These are phyloP conservation scores for Neolentinus lepideus DNA, from an alignment of 1,284 basidiomycete genomes.

Conservation along the genomic window DNA sequence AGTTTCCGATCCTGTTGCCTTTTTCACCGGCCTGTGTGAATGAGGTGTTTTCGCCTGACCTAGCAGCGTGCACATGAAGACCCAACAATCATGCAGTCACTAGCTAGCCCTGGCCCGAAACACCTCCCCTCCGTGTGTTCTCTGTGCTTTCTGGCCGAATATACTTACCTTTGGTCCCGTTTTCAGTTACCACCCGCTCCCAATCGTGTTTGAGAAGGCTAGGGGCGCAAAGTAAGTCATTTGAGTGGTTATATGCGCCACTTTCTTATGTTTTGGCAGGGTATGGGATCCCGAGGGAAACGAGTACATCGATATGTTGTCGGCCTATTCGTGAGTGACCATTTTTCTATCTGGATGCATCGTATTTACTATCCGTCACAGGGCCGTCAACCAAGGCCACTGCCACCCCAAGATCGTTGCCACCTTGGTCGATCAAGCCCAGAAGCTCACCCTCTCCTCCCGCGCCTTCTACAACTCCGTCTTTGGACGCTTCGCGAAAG, in stretches of 20 bases:
- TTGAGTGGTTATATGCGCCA: conserved; percentile 7
- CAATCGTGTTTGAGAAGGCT: conserved; percentile 89
- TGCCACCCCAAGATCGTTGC: conserved; percentile 90
- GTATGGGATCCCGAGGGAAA: conserved; percentile 96
- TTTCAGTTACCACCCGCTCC: conserved; percentile 91
- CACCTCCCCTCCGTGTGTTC: conserved; percentile 3
- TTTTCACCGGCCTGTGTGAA: conserved; percentile 9
- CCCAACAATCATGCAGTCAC: not conserved
- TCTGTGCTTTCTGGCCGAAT: conserved; percentile 15
- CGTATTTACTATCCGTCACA: not conserved
- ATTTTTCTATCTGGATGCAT: conserved; percentile 7
- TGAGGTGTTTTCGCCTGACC: conserved; percentile 6
- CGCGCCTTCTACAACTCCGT: conserved; percentile 95
- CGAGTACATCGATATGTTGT: conserved; percentile 94
- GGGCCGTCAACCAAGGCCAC: conserved; percentile 58
- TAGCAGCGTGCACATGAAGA: conserved; percentile 3
- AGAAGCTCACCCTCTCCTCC: conserved; percentile 89
- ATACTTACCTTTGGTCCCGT: conserved; percentile 18
- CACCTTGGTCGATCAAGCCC: conserved; percentile 81
- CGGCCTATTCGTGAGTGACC: conserved; percentile 85
- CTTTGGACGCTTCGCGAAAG: conserved; percentile 86
- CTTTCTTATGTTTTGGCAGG: conserved; percentile 31
- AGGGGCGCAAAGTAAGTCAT: conserved; percentile 77
- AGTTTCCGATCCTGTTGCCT: conserved; percentile 26
- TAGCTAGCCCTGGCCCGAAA: not conserved